A percentile compares a stretch with the other conserved stretches of the same genome.
Conservation (phyloP, 345 rosid species). For the Camelina neglecta region DNA sequence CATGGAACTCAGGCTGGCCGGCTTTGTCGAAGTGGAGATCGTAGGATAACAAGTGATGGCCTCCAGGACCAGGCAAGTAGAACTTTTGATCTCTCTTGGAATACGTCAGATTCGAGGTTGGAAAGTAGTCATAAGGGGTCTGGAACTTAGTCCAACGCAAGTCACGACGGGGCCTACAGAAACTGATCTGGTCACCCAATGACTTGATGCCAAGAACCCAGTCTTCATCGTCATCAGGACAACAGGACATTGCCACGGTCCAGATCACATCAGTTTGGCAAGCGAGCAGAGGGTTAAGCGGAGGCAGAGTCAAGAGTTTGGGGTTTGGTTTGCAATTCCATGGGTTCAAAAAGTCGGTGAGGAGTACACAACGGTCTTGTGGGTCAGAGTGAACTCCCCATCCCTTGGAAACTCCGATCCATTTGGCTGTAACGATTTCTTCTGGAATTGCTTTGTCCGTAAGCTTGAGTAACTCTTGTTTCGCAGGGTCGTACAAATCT, state of each 20-base stretch:
- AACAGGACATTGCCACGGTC: slow-evolving; percentile 32
- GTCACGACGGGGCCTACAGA: slow-evolving; percentile 23
- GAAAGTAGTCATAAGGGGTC: neutral
- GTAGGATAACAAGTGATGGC: slow-evolving; percentile 17
- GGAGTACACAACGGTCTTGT: neutral
- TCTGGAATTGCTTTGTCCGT: slow-evolving; percentile 8
- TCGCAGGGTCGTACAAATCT: slow-evolving; percentile 13
- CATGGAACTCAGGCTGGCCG: slow-evolving; percentile 5
- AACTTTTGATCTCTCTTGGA: slow-evolving; percentile 18
- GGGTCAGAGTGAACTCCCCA: neutral
- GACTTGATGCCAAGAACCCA: slow-evolving; percentile 27
- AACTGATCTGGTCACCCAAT: slow-evolving; percentile 26
- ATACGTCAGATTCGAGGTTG: slow-evolving; percentile 16
- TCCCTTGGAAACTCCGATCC: slow-evolving; percentile 26
- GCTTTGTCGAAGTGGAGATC: slow-evolving; percentile 9
- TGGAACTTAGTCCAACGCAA: slow-evolving; percentile 23
- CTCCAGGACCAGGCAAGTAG: slow-evolving; percentile 32
- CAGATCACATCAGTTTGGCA: slow-evolving; percentile 29
- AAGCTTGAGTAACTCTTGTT: neutral
- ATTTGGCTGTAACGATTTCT: neutral
- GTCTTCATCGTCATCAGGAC: slow-evolving; percentile 14
- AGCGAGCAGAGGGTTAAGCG: neutral
- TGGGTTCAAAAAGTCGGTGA: slow-evolving; percentile 8
- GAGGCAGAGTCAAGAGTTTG: slow-evolving; percentile 22
- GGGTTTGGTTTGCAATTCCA: slow-evolving; percentile 9